Evolutionary conservation across 139 green algal species (phyloP).

Genomic region (Axilococcus clingmanii): DNA sequence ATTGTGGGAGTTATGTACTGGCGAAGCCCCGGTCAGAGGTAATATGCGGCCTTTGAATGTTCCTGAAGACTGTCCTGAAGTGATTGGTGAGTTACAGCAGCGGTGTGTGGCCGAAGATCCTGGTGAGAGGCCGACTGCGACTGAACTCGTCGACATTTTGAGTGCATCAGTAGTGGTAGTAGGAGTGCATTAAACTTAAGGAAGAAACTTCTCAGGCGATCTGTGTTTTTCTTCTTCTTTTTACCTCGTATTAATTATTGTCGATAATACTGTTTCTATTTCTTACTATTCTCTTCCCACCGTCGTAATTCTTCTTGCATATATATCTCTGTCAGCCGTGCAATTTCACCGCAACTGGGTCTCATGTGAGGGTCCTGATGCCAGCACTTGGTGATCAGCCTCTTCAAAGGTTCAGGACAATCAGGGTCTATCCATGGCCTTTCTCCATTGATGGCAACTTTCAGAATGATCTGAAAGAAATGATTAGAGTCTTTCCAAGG

Average conservation of each 20-base stretch:
- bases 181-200: too few relatives aligned
- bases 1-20: slow-evolving; percentile 36
- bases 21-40: slow-evolving; percentile 25
- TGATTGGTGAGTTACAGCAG: slow-evolving; percentile 20
- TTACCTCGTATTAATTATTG: too few relatives aligned
- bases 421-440: slow-evolving; percentile 36
- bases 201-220: too few relatives aligned
- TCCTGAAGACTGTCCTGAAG: slow-evolving; percentile 25
- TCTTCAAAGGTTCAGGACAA: slow-evolving; percentile 30
- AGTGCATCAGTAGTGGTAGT: too few relatives aligned
- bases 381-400: slow-evolving; percentile 49
- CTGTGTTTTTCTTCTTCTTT: too few relatives aligned
- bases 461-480: slow-evolving; percentile 54
- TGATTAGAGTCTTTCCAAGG: slow-evolving; percentile 34
- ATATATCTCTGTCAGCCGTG: slow-evolving; percentile 26
- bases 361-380: slow-evolving; percentile 46
- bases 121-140: slow-evolving; percentile 15
- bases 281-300: slow-evolving; percentile 12
- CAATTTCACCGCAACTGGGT: slow-evolving; percentile 45
- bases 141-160: slow-evolving; percentile 22
- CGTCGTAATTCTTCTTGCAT: slow-evolving; percentile 30
- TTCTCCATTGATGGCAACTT: slow-evolving; percentile 45
- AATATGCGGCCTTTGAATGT: slow-evolving; percentile 19
- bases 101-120: slow-evolving; percentile 23
- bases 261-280: not conserved